Evolutionary conservation across 768 basidiomycete genomes (phyloP), one percentile per base, ranked within the genome.

Genomic region (Aureoboletus auriporus): DNA sequence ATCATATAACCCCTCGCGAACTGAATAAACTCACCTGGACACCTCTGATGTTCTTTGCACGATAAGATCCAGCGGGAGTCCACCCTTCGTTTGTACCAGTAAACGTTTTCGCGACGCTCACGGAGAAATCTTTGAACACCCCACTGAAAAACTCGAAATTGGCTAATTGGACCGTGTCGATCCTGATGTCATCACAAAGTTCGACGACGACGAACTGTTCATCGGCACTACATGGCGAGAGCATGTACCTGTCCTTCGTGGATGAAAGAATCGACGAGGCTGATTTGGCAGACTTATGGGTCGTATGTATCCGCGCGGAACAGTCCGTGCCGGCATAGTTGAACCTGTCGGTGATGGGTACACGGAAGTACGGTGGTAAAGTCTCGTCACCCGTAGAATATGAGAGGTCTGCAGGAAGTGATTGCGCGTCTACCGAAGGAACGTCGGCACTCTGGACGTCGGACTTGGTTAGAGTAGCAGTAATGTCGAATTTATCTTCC

Each of bases 111-210:
- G 92, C 83, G 8, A 82, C 92, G 65, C 86, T 89, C 40, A 98
- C 84, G 5, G 78, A 78, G 53, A 98, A 87, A 47, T 95, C 91
- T 68, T 89, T 88, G 73, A 98, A 94, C 12, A 96, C 89, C 2
- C 94, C 93, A 54, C 88, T 91, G 70, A 97, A 99, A 72, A 97
- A 98, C 71, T 99, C 95, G 63, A 90, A 96, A 62, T 97, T 95
- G 50, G 93, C 94, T 14, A 99, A 72, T 64, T 97, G 93, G 39
- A 98, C 84, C 0, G 93, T 95, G 64, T 98, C 95, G 59, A 98
- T 93, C 39, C 91, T 75, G 53, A 99, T 93, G 65, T 98, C 96
- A 55, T 98, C 95, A 71, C 96, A 99, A 13, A 98, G 80, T 67
- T 99, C 96, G 39, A 98, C 86, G 30, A 96, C 84, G 30, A 98